Evolutionary conservation across 2,329 filamentous ascomycete species (phyloP).

Genomic region (Atkinsonella hypoxylon): DNA sequence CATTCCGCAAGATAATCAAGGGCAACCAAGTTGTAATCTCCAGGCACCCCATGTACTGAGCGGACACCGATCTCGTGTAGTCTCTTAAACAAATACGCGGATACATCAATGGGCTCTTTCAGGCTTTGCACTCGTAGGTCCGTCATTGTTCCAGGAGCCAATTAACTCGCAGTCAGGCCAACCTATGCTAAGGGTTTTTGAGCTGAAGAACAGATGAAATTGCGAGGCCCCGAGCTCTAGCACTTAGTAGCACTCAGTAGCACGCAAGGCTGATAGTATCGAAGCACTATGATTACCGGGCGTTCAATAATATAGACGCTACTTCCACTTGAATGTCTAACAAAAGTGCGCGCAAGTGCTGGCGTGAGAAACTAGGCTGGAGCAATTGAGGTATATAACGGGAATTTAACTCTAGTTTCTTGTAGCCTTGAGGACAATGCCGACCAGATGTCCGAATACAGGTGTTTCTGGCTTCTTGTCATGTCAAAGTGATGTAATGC

Average conservation of each 20-base stretch:
- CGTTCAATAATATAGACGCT: no score
- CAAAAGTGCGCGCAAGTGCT: no score
- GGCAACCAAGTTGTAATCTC: conserved; percentile 60
- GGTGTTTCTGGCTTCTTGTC: neutral
- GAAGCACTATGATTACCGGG: no score
- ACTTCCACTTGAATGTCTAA: no score
- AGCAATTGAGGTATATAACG: neutral
- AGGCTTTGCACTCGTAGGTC: conserved; percentile 32
- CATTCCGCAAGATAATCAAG: conserved; percentile 52
- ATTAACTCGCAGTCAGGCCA: neutral
- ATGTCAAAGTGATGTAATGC: conserved; percentile 8
- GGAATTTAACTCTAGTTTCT: neutral
- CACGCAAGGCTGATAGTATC: no score
- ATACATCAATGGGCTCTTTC: conserved; percentile 43
- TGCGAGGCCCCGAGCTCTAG: no score
- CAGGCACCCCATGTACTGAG: conserved; percentile 57
- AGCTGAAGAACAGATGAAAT: no score
- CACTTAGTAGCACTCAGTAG: no score
- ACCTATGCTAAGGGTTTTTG: no score
- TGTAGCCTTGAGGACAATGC: neutral
- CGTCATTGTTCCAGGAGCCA: conserved; percentile 11
- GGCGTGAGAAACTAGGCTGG: no score
- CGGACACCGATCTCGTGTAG: conserved; percentile 51
- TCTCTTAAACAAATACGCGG: conserved; percentile 55
- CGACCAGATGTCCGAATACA: neutral